Conservation (phyloP, 148 eudicot genomes). For the Oxyria digyna region DNA sequence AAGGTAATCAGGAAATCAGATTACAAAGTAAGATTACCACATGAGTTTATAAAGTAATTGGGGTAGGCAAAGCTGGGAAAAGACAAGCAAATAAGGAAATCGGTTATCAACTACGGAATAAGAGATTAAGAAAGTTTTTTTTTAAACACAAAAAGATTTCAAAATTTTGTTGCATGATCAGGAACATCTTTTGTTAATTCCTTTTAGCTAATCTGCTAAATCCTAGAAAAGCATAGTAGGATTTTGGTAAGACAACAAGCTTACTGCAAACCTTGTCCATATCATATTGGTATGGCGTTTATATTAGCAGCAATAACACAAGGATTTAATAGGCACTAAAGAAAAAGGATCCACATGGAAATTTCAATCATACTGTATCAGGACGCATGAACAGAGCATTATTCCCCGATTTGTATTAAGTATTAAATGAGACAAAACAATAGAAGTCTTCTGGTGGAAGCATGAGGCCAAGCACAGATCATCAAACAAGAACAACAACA, state of each 20-base stretch:
- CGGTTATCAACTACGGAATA: no score
- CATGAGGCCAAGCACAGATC: neutral
- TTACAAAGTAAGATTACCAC: no score
- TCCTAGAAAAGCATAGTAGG: neutral
- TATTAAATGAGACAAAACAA: neutral
- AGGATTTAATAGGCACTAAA: neutral
- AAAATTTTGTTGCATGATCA: no score
- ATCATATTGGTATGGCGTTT: neutral
- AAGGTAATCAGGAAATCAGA: no score
- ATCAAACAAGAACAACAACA: no score
- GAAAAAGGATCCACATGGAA: neutral
- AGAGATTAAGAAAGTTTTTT: no score
- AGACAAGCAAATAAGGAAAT: no score
- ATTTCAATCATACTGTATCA: slow-evolving; percentile 56
- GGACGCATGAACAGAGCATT: slow-evolving; percentile 81
- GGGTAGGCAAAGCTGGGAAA: no score
- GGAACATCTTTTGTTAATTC: no score
- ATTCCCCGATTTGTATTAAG: neutral
- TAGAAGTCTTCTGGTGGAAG: neutral
- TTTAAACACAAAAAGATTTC: no score
- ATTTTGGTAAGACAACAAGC: neutral
- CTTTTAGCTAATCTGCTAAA: neutral
- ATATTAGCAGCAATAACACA: neutral
- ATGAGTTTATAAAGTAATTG: no score
- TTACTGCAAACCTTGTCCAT: neutral